Conservation (phyloP, 139 green algal species). For the Coelastrella sp. region DNA sequence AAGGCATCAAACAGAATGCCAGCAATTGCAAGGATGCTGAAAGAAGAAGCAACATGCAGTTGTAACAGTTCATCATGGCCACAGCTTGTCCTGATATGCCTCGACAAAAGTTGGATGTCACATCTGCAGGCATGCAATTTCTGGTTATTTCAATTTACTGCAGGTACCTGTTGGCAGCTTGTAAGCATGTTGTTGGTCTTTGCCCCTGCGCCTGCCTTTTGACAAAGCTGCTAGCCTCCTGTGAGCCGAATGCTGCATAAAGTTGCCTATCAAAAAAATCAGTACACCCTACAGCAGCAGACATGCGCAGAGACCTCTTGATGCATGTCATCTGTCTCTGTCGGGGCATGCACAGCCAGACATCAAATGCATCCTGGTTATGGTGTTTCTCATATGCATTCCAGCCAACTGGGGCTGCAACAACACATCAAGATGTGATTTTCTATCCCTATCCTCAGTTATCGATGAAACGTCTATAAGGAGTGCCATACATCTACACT, state of each 20-base stretch:
- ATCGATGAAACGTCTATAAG: too few species aligned
- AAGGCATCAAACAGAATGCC: too few species aligned
- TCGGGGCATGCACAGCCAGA: background rate
- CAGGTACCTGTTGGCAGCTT: conserved; percentile 51
- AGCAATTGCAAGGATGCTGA: too few species aligned
- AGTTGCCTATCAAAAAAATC: conserved; percentile 64
- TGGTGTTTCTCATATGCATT: too few species aligned
- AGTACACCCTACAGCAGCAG: conserved; percentile 45
- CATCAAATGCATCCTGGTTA: background rate
- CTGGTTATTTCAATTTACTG: too few species aligned
- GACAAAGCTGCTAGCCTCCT: conserved; percentile 59
- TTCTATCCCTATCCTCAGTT: too few species aligned
- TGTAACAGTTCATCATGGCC: background rate
- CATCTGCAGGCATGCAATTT: background rate
- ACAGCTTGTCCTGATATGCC: too few species aligned
- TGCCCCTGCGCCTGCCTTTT: background rate
- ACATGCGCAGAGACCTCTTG: background rate
- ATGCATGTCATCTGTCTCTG: too few species aligned
- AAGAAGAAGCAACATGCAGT: background rate
- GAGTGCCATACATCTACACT: too few species aligned
- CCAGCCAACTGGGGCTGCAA: too few species aligned
- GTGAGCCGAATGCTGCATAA: conserved; percentile 71
- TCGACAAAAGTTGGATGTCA: background rate
- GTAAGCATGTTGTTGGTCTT: conserved; percentile 42
- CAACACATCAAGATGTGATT: too few species aligned